Evolutionary conservation across 23 red algal species (phyloP).

Genomic region (Gracilariopsis chorda): DNA sequence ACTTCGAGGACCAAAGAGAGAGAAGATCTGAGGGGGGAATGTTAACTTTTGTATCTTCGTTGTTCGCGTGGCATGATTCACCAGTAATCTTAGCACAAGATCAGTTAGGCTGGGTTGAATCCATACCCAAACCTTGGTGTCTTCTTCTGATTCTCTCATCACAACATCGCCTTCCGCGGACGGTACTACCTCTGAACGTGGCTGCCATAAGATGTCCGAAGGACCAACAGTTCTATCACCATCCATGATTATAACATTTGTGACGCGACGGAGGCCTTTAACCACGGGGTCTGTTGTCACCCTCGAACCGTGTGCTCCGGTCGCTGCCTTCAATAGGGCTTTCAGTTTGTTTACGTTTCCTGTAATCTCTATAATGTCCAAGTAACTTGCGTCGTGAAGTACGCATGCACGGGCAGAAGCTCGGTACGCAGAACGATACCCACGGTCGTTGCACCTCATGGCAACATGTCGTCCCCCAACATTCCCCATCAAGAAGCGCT

Average conservation of each 20-base stretch:
- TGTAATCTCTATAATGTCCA: slow-evolving; percentile 48
- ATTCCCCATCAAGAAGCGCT: slow-evolving; percentile 82
- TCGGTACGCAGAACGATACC: slow-evolving; percentile 42
- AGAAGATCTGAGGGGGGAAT: slow-evolving; percentile 10
- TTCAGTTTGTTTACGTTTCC: neutral
- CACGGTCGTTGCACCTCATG: slow-evolving; percentile 51
- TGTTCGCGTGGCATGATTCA: neutral
- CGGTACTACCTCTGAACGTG: neutral
- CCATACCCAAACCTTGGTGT: slow-evolving; percentile 38
- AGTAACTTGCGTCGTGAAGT: slow-evolving; percentile 58
- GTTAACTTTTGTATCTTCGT: neutral
- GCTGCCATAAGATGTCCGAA: slow-evolving; percentile 35
- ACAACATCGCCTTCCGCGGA: neutral
- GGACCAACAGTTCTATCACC: slow-evolving; percentile 6
- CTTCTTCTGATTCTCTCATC: neutral
- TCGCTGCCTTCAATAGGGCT: neutral
- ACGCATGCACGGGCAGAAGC: slow-evolving; percentile 16
- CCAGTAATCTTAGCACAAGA: neutral
- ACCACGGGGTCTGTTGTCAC: slow-evolving; percentile 3
- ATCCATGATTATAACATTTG: slow-evolving; percentile 2
- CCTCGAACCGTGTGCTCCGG: neutral
- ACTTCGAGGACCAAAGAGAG: slow-evolving; percentile 25
- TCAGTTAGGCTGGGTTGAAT: neutral
- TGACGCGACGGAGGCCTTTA: slow-evolving; percentile 14
- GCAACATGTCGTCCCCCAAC: slow-evolving; percentile 33